These are phyloP conservation scores for Aspergillus sp. DNA, from an alignment of 2,329 filamentous ascomycete species.

Conservation along the genomic window DNA sequence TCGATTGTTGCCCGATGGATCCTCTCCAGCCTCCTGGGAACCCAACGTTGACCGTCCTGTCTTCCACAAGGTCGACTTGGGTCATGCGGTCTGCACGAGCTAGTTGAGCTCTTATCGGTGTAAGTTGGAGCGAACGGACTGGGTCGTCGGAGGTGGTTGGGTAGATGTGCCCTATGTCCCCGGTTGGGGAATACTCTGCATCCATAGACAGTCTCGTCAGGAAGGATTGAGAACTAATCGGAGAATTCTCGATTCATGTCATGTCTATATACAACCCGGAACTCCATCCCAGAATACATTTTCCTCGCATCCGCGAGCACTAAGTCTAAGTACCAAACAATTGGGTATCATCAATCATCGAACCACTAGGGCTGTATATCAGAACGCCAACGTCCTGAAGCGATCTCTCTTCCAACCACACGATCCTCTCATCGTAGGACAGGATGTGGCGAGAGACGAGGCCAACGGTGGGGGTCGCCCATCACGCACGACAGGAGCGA, in stretches of 20 bases:
- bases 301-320: not conserved
- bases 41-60: not conserved
- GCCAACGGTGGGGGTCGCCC: no score
- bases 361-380: not conserved
- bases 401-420: not conserved
- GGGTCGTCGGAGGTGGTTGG: no score
- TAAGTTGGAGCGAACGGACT: not conserved
- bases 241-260: not conserved
- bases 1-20: slow-evolving; percentile 1
- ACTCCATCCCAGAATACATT: not conserved
- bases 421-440: no score
- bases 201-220: no score
- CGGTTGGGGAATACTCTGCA: not conserved
- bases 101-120: not conserved
- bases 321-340: not conserved
- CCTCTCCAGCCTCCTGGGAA: not conserved
- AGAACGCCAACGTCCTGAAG: not conserved
- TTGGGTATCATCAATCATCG: not conserved
- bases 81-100: no score
- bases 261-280: not conserved
- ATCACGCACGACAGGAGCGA: no score
- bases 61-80: not conserved
- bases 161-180: not conserved
- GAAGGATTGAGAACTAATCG: no score
- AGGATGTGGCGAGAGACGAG: no score